A percentile compares a stretch with the other conserved stretches of the same genome.
Evolutionary conservation across 2,329 filamentous ascomycete species (phyloP).

Genomic region (Hirsutella rhossiliensis): DNA sequence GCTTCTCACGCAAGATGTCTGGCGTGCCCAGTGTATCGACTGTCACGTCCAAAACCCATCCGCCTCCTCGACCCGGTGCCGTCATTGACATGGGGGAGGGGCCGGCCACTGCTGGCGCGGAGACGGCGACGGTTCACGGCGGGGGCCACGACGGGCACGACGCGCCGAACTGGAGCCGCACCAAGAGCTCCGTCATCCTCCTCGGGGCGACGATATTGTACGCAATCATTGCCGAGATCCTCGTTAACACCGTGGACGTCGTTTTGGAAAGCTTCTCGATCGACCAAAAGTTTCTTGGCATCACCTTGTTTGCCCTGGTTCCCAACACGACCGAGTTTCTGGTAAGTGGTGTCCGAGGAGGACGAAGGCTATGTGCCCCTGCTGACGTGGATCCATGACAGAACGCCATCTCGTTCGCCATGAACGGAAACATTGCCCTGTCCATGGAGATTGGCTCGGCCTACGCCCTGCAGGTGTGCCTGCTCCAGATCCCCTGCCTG

Average conservation of each 20-base stretch:
- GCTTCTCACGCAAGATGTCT: slow-evolving; percentile 27
- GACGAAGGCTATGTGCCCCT: not conserved
- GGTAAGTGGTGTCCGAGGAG: slow-evolving; percentile 36
- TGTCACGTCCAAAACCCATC: slow-evolving; percentile 15
- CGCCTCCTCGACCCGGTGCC: slow-evolving; percentile 20
- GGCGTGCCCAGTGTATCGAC: slow-evolving; percentile 7
- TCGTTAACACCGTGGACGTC: slow-evolving; percentile 96
- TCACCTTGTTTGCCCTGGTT: slow-evolving; percentile 91
- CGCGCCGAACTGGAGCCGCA: slow-evolving; percentile 94
- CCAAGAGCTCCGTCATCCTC: slow-evolving; percentile 81
- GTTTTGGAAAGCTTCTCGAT: slow-evolving; percentile 82
- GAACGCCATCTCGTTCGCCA: slow-evolving; percentile 98
- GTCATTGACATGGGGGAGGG: slow-evolving; percentile 35
- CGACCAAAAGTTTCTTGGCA: slow-evolving; percentile 94
- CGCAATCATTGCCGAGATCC: slow-evolving; percentile 91
- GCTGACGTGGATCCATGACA: slow-evolving; percentile 19
- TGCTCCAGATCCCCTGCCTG: slow-evolving; percentile 85
- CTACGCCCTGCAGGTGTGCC: slow-evolving; percentile 90
- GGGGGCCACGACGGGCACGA: slow-evolving; percentile 65
- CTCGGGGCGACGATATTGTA: slow-evolving; percentile 84
- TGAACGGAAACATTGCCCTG: slow-evolving; percentile 97
- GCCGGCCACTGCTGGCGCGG: slow-evolving; percentile 15
- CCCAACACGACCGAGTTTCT: slow-evolving; percentile 97
- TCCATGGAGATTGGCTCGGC: slow-evolving; percentile 99
- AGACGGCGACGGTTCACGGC: slow-evolving; percentile 20